Evolutionary conservation across 257 asterid species (phyloP).

Genomic region (Catharanthus roseus): DNA sequence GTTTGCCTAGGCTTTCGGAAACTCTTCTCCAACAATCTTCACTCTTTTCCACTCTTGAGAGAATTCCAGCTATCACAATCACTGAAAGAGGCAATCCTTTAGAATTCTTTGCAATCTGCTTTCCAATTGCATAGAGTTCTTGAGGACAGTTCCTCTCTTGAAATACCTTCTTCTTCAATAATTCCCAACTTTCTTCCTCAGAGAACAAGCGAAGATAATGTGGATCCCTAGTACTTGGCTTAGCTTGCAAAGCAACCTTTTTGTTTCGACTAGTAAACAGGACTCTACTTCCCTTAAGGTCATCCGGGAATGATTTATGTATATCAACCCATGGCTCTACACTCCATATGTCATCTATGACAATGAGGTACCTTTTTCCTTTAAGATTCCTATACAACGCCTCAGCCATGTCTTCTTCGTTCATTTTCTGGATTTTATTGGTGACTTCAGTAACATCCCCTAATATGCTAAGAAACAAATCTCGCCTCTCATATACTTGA

Average conservation of each 20-base stretch:
- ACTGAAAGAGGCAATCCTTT: slow-evolving; percentile 15
- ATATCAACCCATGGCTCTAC: slow-evolving; percentile 8
- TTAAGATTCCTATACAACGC: neutral
- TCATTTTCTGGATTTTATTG: neutral
- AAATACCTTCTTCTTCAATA: slow-evolving; percentile 11
- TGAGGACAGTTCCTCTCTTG: neutral
- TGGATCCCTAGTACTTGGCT: neutral
- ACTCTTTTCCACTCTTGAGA: neutral
- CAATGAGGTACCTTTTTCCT: slow-evolving; percentile 3
- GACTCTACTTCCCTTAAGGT: slow-evolving; percentile 10
- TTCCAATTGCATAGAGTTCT: neutral
- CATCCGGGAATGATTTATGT: slow-evolving; percentile 1
- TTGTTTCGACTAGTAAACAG: slow-evolving; percentile 2
- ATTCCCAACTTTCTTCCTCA: slow-evolving; percentile 13
- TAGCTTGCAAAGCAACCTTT: slow-evolving; percentile 8
- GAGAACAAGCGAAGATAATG: neutral
- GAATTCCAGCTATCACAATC: slow-evolving; percentile 17
- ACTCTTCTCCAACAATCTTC: slow-evolving; percentile 5
- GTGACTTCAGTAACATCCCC: neutral
- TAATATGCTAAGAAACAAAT: neutral
- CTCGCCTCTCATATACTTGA: neutral
- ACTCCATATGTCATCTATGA: slow-evolving; percentile 15
- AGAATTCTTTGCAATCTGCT: slow-evolving; percentile 4
- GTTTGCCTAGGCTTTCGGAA: neutral
- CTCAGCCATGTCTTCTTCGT: neutral